A percentile compares a stretch with the other conserved stretches of the same genome.
These are phyloP conservation scores for Aurantiochytrium sp. DNA, from an alignment of 108 stramenopile species.

Conservation along the genomic window DNA sequence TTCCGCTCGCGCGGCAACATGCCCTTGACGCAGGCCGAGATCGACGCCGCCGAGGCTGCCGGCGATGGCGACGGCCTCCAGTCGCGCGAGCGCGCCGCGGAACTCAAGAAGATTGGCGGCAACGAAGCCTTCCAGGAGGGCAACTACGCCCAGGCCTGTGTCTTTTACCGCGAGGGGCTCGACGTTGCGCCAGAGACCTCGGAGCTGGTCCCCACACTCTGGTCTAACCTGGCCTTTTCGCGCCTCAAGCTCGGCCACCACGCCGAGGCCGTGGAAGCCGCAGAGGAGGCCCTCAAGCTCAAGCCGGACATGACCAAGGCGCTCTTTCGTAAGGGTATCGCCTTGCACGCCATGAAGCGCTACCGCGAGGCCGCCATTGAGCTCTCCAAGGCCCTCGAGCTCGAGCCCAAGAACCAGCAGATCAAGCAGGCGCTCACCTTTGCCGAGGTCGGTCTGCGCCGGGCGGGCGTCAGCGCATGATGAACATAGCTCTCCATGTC, in stretches of 20 bases:
- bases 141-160: neutral
- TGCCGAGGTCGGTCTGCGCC: slow-evolving; percentile 65
- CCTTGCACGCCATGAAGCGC: slow-evolving; percentile 76
- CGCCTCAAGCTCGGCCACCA: slow-evolving; percentile 84
- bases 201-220: slow-evolving; percentile 42
- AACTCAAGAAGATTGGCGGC: slow-evolving; percentile 32
- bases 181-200: neutral
- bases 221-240: slow-evolving; percentile 76
- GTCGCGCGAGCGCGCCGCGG: neutral
- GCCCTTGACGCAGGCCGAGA: neutral
- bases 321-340: slow-evolving; percentile 73
- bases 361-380: slow-evolving; percentile 71
- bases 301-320: slow-evolving; percentile 78
- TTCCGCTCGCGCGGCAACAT: neutral
- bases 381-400: slow-evolving; percentile 68
- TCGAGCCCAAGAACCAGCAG: slow-evolving; percentile 85
- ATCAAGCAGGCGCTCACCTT: slow-evolving; percentile 82
- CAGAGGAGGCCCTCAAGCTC: slow-evolving; percentile 52
- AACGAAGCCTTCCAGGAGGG: slow-evolving; percentile 4
- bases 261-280: slow-evolving; percentile 78
- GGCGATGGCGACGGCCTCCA: slow-evolving; percentile 30
- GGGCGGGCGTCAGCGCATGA: neutral
- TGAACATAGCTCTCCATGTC: neutral
- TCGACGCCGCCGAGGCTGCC: neutral
- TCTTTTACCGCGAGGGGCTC: neutral